Evolutionary conservation across 176 grass and related monocot species (phyloP).

Genomic region (Dendrocalamus sinicus): DNA sequence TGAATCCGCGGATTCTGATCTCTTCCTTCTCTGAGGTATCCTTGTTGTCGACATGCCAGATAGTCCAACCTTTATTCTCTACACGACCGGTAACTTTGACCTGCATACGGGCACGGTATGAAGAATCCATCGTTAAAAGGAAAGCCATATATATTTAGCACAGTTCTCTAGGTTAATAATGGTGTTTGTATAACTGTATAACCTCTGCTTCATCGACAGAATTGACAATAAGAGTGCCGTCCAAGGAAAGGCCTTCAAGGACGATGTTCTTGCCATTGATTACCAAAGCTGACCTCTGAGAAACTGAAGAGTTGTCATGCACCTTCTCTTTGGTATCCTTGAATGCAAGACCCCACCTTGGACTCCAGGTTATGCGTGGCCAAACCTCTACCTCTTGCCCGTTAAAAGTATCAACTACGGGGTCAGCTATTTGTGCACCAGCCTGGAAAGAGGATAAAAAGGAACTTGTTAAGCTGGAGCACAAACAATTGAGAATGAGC

Average conservation of each 20-base stretch:
- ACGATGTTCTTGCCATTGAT: constrained; percentile 62
- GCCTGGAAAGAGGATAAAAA: constrained; percentile 50
- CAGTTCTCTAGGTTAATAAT: background rate
- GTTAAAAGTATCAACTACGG: constrained; percentile 62
- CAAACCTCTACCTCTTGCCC: constrained; percentile 96
- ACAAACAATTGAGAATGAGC: constrained; percentile 4
- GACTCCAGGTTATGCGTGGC: constrained; percentile 84
- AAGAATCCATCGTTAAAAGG: background rate
- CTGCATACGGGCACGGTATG: constrained; percentile 37
- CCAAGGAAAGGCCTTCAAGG: constrained; percentile 67
- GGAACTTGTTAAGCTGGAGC: constrained; percentile 25
- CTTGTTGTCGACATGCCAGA: constrained; percentile 70
- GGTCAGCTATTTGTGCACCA: constrained; percentile 71
- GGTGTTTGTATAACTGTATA: constrained; percentile 7
- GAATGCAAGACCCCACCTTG: constrained; percentile 80
- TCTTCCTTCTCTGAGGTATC: constrained; percentile 74
- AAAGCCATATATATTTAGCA: background rate
- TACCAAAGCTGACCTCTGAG: constrained; percentile 69
- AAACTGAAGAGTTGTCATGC: constrained; percentile 48
- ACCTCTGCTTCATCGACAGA: constrained; percentile 81
- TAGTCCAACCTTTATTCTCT: constrained; percentile 70
- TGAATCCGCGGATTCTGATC: constrained; percentile 81
- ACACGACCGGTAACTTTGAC: constrained; percentile 60
- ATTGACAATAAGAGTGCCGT: constrained; percentile 77
- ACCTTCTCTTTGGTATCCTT: constrained; percentile 71